A percentile compares a stretch with the other conserved stretches of the same genome.
Conservation (phyloP, 306 rosid species). For the Cucurbita pepo region DNA sequence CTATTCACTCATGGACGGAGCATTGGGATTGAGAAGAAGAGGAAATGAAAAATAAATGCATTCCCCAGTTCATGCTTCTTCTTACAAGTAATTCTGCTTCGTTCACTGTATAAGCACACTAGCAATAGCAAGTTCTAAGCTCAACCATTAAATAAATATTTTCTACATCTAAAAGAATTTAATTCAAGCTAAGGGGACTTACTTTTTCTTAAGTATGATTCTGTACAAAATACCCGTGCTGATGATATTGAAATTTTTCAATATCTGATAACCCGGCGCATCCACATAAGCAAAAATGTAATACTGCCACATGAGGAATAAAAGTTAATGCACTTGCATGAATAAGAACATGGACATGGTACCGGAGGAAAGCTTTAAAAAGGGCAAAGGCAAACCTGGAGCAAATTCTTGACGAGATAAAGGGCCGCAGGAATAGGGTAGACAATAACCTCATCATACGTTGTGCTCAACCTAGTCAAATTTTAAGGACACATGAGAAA, state of each 20-base stretch:
- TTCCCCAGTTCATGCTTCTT: not conserved
- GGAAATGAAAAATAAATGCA: not conserved
- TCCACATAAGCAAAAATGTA: conserved; percentile 92
- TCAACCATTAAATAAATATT: not conserved
- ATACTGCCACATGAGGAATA: conserved; percentile 43
- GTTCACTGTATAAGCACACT: not conserved
- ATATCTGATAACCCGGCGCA: conserved; percentile 95
- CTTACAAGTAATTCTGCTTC: not conserved
- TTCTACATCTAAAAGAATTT: conserved; percentile 1
- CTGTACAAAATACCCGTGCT: conserved; percentile 85
- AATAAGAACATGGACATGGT: conserved; percentile 1
- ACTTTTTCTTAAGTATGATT: conserved; percentile 84
- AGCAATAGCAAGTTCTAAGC: not conserved
- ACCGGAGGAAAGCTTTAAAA: not conserved
- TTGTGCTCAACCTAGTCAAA: conserved; percentile 58
- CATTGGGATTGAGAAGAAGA: not conserved
- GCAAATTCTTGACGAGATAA: conserved; percentile 83
- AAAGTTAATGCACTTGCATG: conserved; percentile 8
- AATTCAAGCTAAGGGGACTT: not conserved
- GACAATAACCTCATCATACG: conserved; percentile 72
- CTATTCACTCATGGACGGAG: not conserved
- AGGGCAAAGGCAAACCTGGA: conserved; percentile 48
- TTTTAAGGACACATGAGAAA: not conserved
- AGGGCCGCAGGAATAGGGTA: conserved; percentile 90
- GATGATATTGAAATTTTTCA: conserved; percentile 79